phyloP scores from a whole-genome alignment of 768 basidiomycete species.

The Suillus decipiens region DNA sequence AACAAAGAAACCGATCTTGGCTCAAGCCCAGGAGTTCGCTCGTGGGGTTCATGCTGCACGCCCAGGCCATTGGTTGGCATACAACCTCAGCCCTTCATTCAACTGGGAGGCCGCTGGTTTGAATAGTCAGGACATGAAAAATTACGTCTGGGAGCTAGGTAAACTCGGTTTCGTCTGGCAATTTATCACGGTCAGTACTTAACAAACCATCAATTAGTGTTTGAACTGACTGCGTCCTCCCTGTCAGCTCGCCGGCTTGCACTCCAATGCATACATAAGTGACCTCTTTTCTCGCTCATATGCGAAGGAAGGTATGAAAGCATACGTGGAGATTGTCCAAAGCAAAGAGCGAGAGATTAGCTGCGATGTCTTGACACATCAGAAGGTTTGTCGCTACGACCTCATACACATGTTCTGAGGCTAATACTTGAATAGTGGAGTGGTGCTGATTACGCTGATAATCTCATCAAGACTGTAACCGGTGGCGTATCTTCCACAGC shows the following conservation, averaged over 20 bases:
- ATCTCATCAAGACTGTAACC: slow-evolving; percentile 92
- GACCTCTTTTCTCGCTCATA: slow-evolving; percentile 89
- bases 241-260: slow-evolving; percentile 86
- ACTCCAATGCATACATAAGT: slow-evolving; percentile 96
- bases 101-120: slow-evolving; percentile 96
- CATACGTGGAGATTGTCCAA: slow-evolving; percentile 95
- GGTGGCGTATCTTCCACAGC: slow-evolving; percentile 96
- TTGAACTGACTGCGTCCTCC: slow-evolving; percentile 13
- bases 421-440: slow-evolving; percentile 67
- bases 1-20: slow-evolving; percentile 91
- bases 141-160: slow-evolving; percentile 90
- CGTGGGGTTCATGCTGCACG: slow-evolving; percentile 78
- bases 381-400: slow-evolving; percentile 62
- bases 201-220: neutral
- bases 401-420: slow-evolving; percentile 2
- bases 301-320: slow-evolving; percentile 97
- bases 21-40: slow-evolving; percentile 92
- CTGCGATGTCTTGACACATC: slow-evolving; percentile 96
- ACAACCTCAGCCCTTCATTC: slow-evolving; percentile 93
- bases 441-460: slow-evolving; percentile 92
- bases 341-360: slow-evolving; percentile 90
- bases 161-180: slow-evolving; percentile 98
- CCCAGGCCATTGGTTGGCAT: slow-evolving; percentile 94
- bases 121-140: slow-evolving; percentile 79
- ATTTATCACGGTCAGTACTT: slow-evolving; percentile 86